Percentiles rank a stretch among this genome's conserved stretches.
phyloP scores from a whole-genome alignment of 1,284 basidiomycete species.

The Chiua sp. region DNA sequence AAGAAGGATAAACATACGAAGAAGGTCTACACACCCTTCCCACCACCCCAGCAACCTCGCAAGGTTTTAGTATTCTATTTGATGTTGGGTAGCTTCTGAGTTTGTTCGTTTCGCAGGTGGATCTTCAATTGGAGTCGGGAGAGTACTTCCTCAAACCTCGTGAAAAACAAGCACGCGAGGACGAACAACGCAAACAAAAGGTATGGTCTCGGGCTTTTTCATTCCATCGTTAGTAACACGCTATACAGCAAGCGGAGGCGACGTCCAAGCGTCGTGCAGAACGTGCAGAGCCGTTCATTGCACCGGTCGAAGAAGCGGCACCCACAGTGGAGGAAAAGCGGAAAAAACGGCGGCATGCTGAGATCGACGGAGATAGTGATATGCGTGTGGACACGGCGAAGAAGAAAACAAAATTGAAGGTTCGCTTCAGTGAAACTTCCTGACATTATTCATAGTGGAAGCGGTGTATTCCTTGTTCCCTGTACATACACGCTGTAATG shows the following conservation, averaged over 20 bases:
- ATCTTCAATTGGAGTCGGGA: slow-evolving; percentile 94
- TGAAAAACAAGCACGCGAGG: slow-evolving; percentile 76
- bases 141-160: slow-evolving; percentile 96
- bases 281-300: slow-evolving; percentile 85
- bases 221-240: slow-evolving; percentile 9
- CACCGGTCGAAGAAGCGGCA: slow-evolving; percentile 75
- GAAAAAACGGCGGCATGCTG: slow-evolving; percentile 57
- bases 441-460: slow-evolving; percentile 12
- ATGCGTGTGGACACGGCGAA: slow-evolving; percentile 42
- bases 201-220: slow-evolving; percentile 38
- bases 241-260: slow-evolving; percentile 73
- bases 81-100: slow-evolving; percentile 12
- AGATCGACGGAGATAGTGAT: slow-evolving; percentile 22
- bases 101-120: slow-evolving; percentile 58
- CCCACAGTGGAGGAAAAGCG: slow-evolving; percentile 82
- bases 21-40: slow-evolving; percentile 99
- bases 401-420: slow-evolving; percentile 30
- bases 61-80: slow-evolving; percentile 59
- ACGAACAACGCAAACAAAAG: slow-evolving; percentile 71
- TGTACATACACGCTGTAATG: slow-evolving; percentile 14
- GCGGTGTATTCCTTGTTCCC: neutral
- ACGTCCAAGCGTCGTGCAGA: slow-evolving; percentile 72
- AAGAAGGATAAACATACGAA: slow-evolving; percentile 67
- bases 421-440: slow-evolving; percentile 22
- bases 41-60: slow-evolving; percentile 91